A percentile compares a stretch with the other conserved stretches of the same genome.
phyloP scores from a whole-genome alignment of 176 grass and related monocot genomes.

The Eremochloa ophiuroides region DNA sequence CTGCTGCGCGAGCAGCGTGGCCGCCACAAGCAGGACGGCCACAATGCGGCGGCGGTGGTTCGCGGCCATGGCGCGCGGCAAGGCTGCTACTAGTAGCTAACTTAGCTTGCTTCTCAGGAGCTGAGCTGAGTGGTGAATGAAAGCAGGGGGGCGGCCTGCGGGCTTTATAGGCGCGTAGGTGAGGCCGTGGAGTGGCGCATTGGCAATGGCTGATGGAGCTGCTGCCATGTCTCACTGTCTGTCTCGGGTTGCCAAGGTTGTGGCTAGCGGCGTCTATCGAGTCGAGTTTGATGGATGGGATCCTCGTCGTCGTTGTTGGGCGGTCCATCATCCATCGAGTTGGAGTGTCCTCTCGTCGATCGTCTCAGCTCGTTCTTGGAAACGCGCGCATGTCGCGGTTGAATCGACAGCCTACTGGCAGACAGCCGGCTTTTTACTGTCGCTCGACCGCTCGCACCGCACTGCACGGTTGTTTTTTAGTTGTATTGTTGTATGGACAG shows the following conservation, averaged over 20 bases:
- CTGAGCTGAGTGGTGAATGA: background rate
- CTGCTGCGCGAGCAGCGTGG: background rate
- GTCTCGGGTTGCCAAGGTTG: background rate
- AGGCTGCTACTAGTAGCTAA: background rate
- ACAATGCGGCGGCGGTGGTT: conserved; percentile 15
- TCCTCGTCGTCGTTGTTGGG: background rate
- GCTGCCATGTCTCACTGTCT: conserved; percentile 7
- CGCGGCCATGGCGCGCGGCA: conserved; percentile 1
- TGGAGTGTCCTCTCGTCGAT: too few species aligned
- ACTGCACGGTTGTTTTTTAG: too few species aligned
- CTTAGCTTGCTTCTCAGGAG: background rate
- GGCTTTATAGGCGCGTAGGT: conserved; percentile 32
- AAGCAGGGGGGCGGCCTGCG: background rate
- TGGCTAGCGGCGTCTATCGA: conserved; percentile 23
- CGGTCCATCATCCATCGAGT: too few species aligned
- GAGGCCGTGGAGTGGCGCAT: background rate
- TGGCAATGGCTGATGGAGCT: background rate
- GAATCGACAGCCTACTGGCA: too few species aligned
- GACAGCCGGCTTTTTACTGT: too few species aligned
- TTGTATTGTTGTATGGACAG: too few species aligned
- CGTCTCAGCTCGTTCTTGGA: too few species aligned
- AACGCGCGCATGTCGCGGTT: too few species aligned
- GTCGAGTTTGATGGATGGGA: background rate
- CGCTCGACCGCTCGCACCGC: too few species aligned
- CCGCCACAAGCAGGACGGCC: conserved; percentile 6